Base-by-base conservation (phyloP, 371 early-diverging fungal genomes). In the Cokeromyces recurvatus region DNA sequence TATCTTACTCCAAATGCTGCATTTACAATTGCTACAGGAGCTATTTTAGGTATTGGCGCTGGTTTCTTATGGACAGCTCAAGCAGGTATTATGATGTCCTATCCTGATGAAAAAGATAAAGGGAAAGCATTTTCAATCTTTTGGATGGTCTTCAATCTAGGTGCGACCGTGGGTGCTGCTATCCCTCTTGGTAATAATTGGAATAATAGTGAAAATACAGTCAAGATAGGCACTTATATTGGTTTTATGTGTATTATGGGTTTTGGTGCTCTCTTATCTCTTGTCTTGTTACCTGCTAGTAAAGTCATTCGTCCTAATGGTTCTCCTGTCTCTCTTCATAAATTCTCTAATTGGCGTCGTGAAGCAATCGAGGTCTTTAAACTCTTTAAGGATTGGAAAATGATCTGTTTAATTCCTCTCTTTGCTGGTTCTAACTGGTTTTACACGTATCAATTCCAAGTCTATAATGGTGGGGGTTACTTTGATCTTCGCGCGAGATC, bases 111-210 rank as follows among this genome's bases (percentile, higher is more conserved):
- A 52, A 63, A 77, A 25, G 81, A 83, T 31, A 89, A 89, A 67
- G 90, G 88, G 24, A 78, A 63, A 17, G 84, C 71, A 41, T 81
- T 85, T 32, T 76, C 79, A 16, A 68, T 78, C 6, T 86, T 86
- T 67, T 91, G 91, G 91, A 70, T 79, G 51, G 79, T 89, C 37
- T 89, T 91, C 63, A 91, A 89, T 64, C 55, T 80, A 45, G 90
- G 90, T 54, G 86, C 81, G 40, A 75, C 85, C 47, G 54, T 91
- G 12, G 90, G 92, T 45, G 77, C 79, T 51, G 61, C 84, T 4
- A 77, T 90, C 37, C 81, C 84, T 31, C 72, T 89, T 43, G 79
- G 64, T 39, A 62, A 77, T 47, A 81, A 85, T 63, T 85, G 69
- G 69, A 60, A 66, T 38, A 32, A 29, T 3, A 54, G 57, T 31